A percentile compares a stretch with the other conserved stretches of the same genome.
phyloP scores from a whole-genome alignment of 805 yeast genomes.

The Middelhovenomyces tepae region DNA sequence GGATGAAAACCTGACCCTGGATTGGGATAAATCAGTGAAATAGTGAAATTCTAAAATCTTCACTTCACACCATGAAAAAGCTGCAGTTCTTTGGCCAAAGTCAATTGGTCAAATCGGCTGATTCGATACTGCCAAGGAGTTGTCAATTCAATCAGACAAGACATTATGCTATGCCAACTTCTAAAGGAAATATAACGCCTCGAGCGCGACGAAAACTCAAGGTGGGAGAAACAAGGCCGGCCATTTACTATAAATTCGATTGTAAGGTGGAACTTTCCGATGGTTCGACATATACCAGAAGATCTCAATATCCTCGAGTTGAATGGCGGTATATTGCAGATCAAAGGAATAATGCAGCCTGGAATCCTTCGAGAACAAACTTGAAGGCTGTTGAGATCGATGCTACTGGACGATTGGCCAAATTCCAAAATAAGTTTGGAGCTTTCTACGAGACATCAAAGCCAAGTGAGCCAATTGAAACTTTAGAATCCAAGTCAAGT shows the following conservation, averaged over 20 bases:
- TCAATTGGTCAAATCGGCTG: too few relatives aligned
- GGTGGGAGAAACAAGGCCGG: slow-evolving; percentile 83
- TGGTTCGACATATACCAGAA: slow-evolving; percentile 79
- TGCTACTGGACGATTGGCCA: slow-evolving; percentile 64
- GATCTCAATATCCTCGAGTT: slow-evolving; percentile 79
- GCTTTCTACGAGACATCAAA: too few relatives aligned
- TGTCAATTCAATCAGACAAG: too few relatives aligned
- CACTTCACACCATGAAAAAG: too few relatives aligned
- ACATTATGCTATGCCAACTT: slow-evolving; percentile 24
- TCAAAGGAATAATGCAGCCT: slow-evolving; percentile 74
- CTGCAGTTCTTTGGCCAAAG: too few relatives aligned
- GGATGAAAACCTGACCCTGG: too few relatives aligned
- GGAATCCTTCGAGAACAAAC: slow-evolving; percentile 85
- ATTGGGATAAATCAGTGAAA: too few relatives aligned
- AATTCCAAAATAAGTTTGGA: slow-evolving; percentile 29
- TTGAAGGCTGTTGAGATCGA: slow-evolving; percentile 66
- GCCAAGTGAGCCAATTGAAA: too few relatives aligned
- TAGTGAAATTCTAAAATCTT: too few relatives aligned
- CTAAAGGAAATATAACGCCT: slow-evolving; percentile 16
- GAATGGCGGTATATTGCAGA: slow-evolving; percentile 82
- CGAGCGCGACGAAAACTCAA: slow-evolving; percentile 24
- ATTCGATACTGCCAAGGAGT: too few relatives aligned
- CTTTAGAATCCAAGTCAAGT: too few relatives aligned
- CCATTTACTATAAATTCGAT: slow-evolving; percentile 85
- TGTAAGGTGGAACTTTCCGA: slow-evolving; percentile 85